Percentiles rank a stretch among this genome's conserved stretches.
phyloP scores from a whole-genome alignment of 345 rosid genomes.

The Salix purpurea region DNA sequence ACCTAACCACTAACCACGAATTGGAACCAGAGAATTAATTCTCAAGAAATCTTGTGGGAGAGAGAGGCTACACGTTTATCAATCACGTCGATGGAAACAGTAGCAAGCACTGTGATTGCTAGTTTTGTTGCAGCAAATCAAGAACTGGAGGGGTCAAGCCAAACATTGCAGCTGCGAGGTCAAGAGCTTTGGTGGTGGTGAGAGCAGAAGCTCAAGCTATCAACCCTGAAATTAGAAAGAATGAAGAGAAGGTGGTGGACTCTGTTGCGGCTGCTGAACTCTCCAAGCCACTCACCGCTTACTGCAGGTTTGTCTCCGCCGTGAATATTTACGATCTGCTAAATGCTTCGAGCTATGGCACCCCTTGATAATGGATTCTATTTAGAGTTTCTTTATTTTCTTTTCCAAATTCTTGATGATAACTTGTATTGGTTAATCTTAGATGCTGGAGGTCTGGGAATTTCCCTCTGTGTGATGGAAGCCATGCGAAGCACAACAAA shows the following conservation, averaged over 20 bases:
- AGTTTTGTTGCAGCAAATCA: slow-evolving; percentile 27
- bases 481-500: slow-evolving; percentile 91
- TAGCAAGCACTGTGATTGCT: slow-evolving; percentile 1
- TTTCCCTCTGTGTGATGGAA: slow-evolving; percentile 85
- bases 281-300: slow-evolving; percentile 72
- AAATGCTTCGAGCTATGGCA: no score
- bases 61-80: neutral
- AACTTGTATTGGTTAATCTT: slow-evolving; percentile 3
- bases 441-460: slow-evolving; percentile 97
- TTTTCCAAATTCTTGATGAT: neutral
- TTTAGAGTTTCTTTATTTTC: neutral
- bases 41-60: neutral
- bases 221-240: slow-evolving; percentile 73
- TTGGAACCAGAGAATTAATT: neutral
- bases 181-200: slow-evolving; percentile 43
- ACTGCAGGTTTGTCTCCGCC: slow-evolving; percentile 54
- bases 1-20: neutral
- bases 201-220: slow-evolving; percentile 66
- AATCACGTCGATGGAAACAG: slow-evolving; percentile 33
- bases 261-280: slow-evolving; percentile 69
- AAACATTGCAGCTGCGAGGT: slow-evolving; percentile 10
- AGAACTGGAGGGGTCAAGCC: slow-evolving; percentile 12
- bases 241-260: slow-evolving; percentile 85
- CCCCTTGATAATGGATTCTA: no score
- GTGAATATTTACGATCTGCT: neutral